A percentile compares a stretch with the other conserved stretches of the same genome.
Conservation (phyloP, 1,284 basidiomycete genomes). For the Sutorius eximius region DNA sequence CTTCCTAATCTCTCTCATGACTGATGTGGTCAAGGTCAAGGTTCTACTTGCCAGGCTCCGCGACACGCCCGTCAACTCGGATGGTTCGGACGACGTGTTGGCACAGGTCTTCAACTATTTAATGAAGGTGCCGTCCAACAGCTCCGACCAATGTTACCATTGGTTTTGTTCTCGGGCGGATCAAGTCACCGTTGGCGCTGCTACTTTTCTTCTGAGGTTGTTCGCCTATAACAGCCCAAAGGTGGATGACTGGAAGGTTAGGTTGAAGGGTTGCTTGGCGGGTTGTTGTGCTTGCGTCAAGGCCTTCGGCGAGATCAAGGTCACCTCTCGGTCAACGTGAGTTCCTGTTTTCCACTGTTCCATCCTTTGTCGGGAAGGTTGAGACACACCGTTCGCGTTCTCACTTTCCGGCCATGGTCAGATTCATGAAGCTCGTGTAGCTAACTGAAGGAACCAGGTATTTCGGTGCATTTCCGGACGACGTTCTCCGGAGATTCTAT, state of each 20-base stretch:
- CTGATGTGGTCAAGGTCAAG: conserved; percentile 39
- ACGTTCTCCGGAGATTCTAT: conserved; percentile 60
- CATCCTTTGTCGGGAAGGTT: conserved; percentile 2
- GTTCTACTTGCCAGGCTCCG: conserved; percentile 50
- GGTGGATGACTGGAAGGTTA: conserved; percentile 63
- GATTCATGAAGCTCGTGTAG: conserved; percentile 3
- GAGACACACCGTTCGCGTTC: conserved; percentile 9
- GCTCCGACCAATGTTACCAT: conserved; percentile 48
- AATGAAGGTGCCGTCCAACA: conserved; percentile 41
- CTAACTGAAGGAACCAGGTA: conserved; percentile 48
- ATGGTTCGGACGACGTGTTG: conserved; percentile 52
- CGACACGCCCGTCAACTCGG: conserved; percentile 54
- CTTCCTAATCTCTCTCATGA: conserved; percentile 27
- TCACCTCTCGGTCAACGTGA: conserved; percentile 64
- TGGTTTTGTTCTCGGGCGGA: conserved; percentile 72
- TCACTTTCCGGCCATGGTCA: conserved; percentile 7
- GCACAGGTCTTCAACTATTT: conserved; percentile 57
- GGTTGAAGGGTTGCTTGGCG: conserved; percentile 54
- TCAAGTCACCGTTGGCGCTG: conserved; percentile 54
- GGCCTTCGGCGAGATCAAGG: conserved; percentile 63
- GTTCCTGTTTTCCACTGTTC: conserved; percentile 33
- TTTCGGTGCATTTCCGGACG: conserved; percentile 58
- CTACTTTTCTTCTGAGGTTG: conserved; percentile 76
- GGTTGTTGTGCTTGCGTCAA: conserved; percentile 69
- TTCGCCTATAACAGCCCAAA: conserved; percentile 70